These are phyloP conservation scores for Saccharomycopsis hybrid DNA, from an alignment of 1,139 yeast genomes.

Conservation along the genomic window DNA sequence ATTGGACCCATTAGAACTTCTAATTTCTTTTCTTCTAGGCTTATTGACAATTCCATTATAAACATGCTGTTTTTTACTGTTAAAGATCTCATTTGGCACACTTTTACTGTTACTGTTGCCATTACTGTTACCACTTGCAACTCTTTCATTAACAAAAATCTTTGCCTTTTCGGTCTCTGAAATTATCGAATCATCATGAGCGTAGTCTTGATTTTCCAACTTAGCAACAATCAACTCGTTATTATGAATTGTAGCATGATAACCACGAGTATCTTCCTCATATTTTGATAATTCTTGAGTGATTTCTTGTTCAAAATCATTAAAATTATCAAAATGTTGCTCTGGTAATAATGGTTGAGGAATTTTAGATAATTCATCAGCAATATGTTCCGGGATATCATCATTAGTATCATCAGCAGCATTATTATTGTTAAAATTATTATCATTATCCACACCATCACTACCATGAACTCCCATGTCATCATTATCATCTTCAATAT, in stretches of 20 bases:
- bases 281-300: slow-evolving; percentile 13
- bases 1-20: slow-evolving; percentile 1
- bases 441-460: not conserved
- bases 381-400: slow-evolving; percentile 15
- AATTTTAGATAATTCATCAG: slow-evolving; percentile 15
- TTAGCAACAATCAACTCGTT: slow-evolving; percentile 20
- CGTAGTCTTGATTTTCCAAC: slow-evolving; percentile 6
- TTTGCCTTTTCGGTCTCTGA: not conserved
- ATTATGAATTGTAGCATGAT: slow-evolving; percentile 9
- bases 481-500: not conserved
- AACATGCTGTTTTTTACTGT: slow-evolving; percentile 19
- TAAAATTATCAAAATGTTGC: slow-evolving; percentile 18
- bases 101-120: not conserved
- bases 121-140: not conserved
- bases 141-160: not conserved
- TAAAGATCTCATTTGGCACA: slow-evolving; percentile 10
- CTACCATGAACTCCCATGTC: not conserved
- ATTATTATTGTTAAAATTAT: not conserved
- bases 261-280: slow-evolving; percentile 1
- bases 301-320: slow-evolving; percentile 18
- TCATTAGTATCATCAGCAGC: not conserved
- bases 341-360: slow-evolving; percentile 22
- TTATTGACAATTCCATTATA: slow-evolving; percentile 17
- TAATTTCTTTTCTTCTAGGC: slow-evolving; percentile 14
- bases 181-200: not conserved